Conservation (phyloP, 2,329 filamentous ascomycete species). For the Ophiostoma novo-ulmi region DNA sequence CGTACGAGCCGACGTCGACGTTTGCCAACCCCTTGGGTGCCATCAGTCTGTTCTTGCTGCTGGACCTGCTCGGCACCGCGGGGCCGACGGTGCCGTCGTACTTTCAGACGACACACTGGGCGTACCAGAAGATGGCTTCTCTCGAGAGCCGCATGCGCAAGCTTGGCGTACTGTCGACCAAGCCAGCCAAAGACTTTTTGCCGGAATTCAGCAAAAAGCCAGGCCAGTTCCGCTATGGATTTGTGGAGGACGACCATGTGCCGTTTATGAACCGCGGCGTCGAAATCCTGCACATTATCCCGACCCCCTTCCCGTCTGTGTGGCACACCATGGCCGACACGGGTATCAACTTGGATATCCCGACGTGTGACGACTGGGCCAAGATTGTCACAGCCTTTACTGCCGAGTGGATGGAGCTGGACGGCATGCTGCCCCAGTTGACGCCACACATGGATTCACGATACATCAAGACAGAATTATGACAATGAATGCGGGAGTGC, state of each 20-base stretch:
- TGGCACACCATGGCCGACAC: slow-evolving; percentile 88
- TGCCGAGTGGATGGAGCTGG: slow-evolving; percentile 85
- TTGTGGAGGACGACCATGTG: slow-evolving; percentile 79
- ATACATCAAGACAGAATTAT: slow-evolving; percentile 28
- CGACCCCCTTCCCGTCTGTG: slow-evolving; percentile 70
- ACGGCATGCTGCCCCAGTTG: slow-evolving; percentile 25
- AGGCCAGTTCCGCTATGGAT: slow-evolving; percentile 45
- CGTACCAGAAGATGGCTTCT: slow-evolving; percentile 61
- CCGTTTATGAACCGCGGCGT: slow-evolving; percentile 86
- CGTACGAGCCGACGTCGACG: slow-evolving; percentile 65
- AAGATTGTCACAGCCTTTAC: slow-evolving; percentile 77
- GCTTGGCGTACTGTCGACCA: slow-evolving; percentile 45
- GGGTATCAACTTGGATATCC: slow-evolving; percentile 73
- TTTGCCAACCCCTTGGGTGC: slow-evolving; percentile 70
- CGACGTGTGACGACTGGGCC: slow-evolving; percentile 81
- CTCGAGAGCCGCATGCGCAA: slow-evolving; percentile 60
- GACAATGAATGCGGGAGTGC: slow-evolving; percentile 16
- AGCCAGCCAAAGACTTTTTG: slow-evolving; percentile 54
- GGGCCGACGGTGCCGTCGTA: slow-evolving; percentile 65
- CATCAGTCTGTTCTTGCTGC: slow-evolving; percentile 63
- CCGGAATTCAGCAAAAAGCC: slow-evolving; percentile 53
- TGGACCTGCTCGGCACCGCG: slow-evolving; percentile 56
- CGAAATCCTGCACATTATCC: slow-evolving; percentile 84
- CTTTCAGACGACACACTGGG: slow-evolving; percentile 77
- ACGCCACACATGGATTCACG: not conserved